These are phyloP conservation scores for Mucor saturninus DNA, from an alignment of 371 early-diverging fungal genomes.

Conservation along the genomic window DNA sequence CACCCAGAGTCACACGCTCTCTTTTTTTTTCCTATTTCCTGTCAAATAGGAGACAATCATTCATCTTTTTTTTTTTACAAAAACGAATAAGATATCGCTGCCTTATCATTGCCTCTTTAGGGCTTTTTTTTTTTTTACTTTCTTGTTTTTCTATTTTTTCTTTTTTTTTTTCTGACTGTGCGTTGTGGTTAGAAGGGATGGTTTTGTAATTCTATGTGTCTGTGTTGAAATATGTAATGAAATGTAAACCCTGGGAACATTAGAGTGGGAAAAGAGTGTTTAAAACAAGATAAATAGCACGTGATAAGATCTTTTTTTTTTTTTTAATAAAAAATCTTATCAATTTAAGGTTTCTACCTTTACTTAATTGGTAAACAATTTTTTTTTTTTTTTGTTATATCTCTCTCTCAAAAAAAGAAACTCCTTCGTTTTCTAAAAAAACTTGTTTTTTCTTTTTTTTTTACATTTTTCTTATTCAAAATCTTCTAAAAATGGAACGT, in stretches of 20 bases:
- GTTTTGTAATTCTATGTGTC: too few relatives aligned
- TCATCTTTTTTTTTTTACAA: neutral
- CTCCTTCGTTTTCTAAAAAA: neutral
- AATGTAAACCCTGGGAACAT: constrained; percentile 18
- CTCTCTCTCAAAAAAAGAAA: too few relatives aligned
- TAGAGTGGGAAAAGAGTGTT: constrained; percentile 20
- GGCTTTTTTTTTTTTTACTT: neutral
- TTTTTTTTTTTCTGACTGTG: neutral
- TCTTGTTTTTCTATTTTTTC: neutral
- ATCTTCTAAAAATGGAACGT: constrained; percentile 21
- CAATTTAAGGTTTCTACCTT: constrained; percentile 7
- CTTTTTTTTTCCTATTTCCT: neutral
- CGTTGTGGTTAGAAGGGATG: too few relatives aligned
- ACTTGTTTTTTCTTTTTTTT: constrained; percentile 19
- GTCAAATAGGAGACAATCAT: constrained; percentile 25
- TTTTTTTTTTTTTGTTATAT: constrained; percentile 5
- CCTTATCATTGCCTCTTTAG: constrained; percentile 25
- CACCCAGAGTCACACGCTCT: constrained; percentile 25
- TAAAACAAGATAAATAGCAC: constrained; percentile 17
- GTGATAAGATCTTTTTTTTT: constrained; percentile 30
- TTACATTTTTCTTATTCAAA: constrained; percentile 12
- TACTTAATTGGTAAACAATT: constrained; percentile 4
- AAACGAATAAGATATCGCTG: constrained; percentile 21
- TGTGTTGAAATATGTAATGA: too few relatives aligned
- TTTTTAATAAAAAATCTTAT: constrained; percentile 17